phyloP scores from a whole-genome alignment of 257 asterid species.

The Petrea volubilis region DNA sequence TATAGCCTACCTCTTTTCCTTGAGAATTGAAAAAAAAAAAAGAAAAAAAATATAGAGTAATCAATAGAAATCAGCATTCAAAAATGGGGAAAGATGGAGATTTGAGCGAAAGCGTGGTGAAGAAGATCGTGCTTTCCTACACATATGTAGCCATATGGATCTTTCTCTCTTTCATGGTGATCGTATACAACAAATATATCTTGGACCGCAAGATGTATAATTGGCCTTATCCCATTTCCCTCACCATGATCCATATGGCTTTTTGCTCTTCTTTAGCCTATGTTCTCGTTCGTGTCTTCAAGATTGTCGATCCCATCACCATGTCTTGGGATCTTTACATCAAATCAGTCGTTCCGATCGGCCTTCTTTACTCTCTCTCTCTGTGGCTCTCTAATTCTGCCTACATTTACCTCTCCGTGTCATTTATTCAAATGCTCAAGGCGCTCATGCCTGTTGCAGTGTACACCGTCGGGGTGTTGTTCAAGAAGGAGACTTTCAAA shows the following conservation, averaged over 20 bases:
- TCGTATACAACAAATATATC: constrained; percentile 74
- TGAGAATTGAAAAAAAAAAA: too few species aligned
- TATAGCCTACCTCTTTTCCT: too few species aligned
- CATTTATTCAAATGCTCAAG: constrained; percentile 72
- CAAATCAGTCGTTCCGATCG: constrained; percentile 70
- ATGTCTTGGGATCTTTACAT: constrained; percentile 65
- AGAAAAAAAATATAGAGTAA: neutral
- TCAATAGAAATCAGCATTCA: neutral
- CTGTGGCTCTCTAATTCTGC: constrained; percentile 75
- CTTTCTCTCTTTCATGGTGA: constrained; percentile 70
- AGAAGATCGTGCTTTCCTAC: constrained; percentile 65
- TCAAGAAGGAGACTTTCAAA: constrained; percentile 46
- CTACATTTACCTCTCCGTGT: constrained; percentile 65
- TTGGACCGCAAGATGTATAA: constrained; percentile 72
- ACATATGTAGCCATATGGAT: too few species aligned
- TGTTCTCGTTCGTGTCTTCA: constrained; percentile 49
- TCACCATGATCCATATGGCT: constrained; percentile 69
- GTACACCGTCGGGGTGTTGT: constrained; percentile 50
- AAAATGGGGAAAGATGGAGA: constrained; percentile 65
- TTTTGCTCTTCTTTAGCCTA: constrained; percentile 68
- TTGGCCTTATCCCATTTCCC: constrained; percentile 78
- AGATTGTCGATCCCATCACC: constrained; percentile 62
- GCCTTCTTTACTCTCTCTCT: constrained; percentile 55
- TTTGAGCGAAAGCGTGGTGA: constrained; percentile 52
- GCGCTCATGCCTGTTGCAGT: constrained; percentile 80